Percentiles rank a stretch among this genome's conserved stretches.
Evolutionary conservation across 192 early-diverging fungal genomes (phyloP).

Genomic region (Rhizophlyctis rosea): DNA sequence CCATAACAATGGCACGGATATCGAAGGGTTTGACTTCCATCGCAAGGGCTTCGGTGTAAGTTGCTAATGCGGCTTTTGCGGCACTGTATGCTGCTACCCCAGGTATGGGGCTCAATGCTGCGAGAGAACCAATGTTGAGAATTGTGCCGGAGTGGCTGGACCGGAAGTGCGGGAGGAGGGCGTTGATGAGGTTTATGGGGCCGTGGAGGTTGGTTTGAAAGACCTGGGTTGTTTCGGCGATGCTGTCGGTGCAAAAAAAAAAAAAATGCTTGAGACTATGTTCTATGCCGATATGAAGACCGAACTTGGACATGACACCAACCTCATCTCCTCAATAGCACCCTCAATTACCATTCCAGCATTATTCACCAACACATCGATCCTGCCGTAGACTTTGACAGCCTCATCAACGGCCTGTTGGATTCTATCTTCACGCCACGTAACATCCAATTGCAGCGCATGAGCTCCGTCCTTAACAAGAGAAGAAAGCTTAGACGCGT

Average conservation of each 20-base stretch:
- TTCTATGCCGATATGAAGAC: too few relatives aligned
- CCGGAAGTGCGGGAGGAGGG: conserved; percentile 74
- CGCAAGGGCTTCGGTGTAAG: background rate
- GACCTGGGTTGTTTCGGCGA: too few relatives aligned
- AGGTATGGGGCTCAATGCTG: conserved; percentile 60
- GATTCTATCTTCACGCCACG: background rate
- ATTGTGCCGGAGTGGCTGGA: conserved; percentile 64
- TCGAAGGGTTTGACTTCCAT: background rate
- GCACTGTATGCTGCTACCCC: conserved; percentile 77
- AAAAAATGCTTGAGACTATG: too few relatives aligned
- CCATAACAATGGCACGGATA: background rate
- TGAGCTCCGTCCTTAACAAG: background rate
- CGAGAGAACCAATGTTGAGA: conserved; percentile 78
- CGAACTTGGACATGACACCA: too few relatives aligned
- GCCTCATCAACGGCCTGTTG: background rate
- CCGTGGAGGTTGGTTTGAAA: conserved; percentile 89
- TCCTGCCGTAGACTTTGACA: background rate
- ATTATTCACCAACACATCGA: conserved; percentile 87
- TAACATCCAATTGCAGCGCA: background rate
- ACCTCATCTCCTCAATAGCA: background rate
- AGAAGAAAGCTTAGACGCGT: background rate
- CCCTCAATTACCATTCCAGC: conserved; percentile 46
- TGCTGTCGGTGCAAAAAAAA: too few relatives aligned
- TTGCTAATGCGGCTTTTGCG: conserved; percentile 61
- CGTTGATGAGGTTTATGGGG: conserved; percentile 69